Evolutionary conservation across 1,284 basidiomycete species (phyloP), one percentile per base, ranked within the genome.

Genomic region (Mycocalia duriaeana): DNA sequence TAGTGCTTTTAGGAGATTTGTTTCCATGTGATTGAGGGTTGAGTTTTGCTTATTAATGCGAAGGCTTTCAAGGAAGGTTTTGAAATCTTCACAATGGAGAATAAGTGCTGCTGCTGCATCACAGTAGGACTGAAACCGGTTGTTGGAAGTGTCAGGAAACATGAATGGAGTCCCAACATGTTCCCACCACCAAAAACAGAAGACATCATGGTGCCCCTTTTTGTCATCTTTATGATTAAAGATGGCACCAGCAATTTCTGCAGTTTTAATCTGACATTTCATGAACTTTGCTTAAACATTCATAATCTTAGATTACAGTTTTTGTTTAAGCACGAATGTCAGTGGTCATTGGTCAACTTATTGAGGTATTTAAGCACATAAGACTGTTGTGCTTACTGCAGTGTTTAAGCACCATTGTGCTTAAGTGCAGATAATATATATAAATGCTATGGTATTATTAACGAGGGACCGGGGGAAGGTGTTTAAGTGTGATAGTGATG

Each of bases 151-250:
- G 36, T 48, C 46, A 35, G 46, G 63, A 45, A 59, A 64, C 20
- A 35, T 24, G 14, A 56, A 46, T 25, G 28, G 44, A 35, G 49
- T 56, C 4, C 52, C 47, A 18, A 53, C 42, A 40, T 57, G 48
- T 35, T 35, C 28, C 25, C 25, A 45, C 28, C 59, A 54, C 38
- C 49, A 59, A 31, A 50, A 51, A 14, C 40, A 51, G 16, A 53
- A 53, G 4, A 45, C 47, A 49, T 66, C 58, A 18, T 58, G 54
- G 25, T 63, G 53, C 1, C 64, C 64, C 41, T 59, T 60, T 46
- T 68, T 67, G 25, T 63, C 53, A 48, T 66, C 64, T 44, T 66
- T 66, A 54, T 69, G 51, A 31, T 31, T 31, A 31, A 31, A 31
- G n/a, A 31, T 31, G n/a, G 26, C 26, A 31, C 26, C 26, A 31